Conservation (phyloP, 106 monocot species). For the Vanilla planifolia region DNA sequence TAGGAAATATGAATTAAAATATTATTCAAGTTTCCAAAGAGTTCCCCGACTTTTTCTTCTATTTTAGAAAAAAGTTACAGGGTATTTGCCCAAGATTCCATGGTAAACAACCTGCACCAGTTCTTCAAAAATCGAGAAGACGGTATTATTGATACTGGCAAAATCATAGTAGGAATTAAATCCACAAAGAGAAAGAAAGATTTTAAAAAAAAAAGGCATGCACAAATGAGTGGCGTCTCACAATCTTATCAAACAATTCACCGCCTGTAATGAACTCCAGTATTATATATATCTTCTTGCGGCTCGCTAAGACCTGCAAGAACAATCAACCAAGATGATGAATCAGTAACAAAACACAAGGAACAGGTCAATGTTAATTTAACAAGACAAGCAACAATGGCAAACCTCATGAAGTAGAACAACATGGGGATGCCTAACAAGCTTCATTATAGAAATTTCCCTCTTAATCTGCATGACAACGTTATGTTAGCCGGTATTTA, state of each 20-base stretch:
- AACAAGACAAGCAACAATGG: background rate
- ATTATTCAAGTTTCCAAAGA: no score
- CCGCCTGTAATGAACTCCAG: constrained; percentile 93
- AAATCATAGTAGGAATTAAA: no score
- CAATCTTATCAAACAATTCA: constrained; percentile 96
- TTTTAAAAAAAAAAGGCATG: background rate
- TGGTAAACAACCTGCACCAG: no score
- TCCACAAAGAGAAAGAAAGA: no score
- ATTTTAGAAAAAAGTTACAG: no score
- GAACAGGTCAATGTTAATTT: background rate
- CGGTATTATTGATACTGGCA: no score
- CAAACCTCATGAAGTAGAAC: constrained; percentile 82
- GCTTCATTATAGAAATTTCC: constrained; percentile 98
- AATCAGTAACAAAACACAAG: background rate
- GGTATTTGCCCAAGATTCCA: no score
- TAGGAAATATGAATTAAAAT: constrained; percentile 6
- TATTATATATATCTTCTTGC: constrained; percentile 92
- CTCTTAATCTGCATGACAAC: constrained; percentile 62
- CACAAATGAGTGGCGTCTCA: constrained; percentile 21
- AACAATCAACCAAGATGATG: background rate
- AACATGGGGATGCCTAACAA: constrained; percentile 86
- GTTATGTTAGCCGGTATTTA: background rate
- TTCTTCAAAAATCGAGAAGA: no score
- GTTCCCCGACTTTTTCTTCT: no score
- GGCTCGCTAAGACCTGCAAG: constrained; percentile 77